Base-by-base conservation (phyloP, 2,329 filamentous ascomycete species). In the Diplodia scrobiculata region DNA sequence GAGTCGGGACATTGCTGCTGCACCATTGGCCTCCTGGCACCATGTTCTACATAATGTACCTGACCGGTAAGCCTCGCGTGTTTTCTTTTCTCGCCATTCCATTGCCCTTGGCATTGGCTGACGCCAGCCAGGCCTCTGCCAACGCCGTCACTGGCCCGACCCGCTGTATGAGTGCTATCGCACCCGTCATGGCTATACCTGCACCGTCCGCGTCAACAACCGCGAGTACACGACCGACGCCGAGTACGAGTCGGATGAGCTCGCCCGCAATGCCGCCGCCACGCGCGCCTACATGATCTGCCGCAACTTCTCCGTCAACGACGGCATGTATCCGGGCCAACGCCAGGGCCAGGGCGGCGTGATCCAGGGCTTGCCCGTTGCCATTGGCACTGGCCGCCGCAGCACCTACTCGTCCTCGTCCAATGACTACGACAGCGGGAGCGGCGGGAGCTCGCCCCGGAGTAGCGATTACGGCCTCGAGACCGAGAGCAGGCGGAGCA, bases 281-380 rank as follows among this genome's bases (percentile, higher is more conserved):
- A 96, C 96, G 86, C 90, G 92, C 69, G 94, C 94, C 67, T 98
- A 97, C 80, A 94, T 97, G 87, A 95, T 97, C 71, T 97, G 94
- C 83, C 90, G 92, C 70, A 97, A 97, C 84, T 97, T 97, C 81
- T 96, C 92, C 66, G 91, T 96, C 78, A 97, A 97, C 76, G 92
- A 96, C 73, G 94, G 94, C 76, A 97, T 96, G 92, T 86, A 85
- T 69, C 86, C 81, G 74, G 74, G 84, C 71, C 72, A 87, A 79
- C 70, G 84, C 76, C 80, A 84, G 73, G 77, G 84, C 77, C 75
- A 85, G 77, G 70, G 82, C 77, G 77, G 78, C 21, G 79, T 84
- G 25, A 80, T 86, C 51, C 86, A 89, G 76, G 86, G 86, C 5
- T 78, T 87, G 27, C 86, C 86, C 1, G 86, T 87, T 67, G 85